Evolutionary conservation across 73 alveolate species (phyloP).

Genomic region (Tetrahymena thermophila): DNA sequence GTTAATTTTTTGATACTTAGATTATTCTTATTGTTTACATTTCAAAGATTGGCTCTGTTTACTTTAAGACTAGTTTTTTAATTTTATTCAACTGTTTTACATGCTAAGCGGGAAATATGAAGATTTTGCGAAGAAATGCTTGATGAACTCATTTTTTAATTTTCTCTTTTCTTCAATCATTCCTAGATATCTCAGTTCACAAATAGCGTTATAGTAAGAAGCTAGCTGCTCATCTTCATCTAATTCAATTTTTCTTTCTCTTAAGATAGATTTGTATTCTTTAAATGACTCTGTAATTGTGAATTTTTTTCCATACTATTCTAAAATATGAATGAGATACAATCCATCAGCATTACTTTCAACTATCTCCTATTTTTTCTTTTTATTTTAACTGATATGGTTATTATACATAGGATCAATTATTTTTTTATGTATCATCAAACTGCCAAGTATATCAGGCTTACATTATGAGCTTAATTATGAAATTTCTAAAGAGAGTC

Average conservation of each 20-base stretch:
- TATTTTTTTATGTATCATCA: neutral
- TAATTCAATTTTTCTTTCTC: neutral
- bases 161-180: neutral
- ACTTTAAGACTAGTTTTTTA: neutral
- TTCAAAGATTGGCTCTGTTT: neutral
- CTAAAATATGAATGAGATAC: neutral
- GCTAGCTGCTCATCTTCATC: neutral
- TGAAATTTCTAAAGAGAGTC: neutral
- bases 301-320: neutral
- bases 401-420: neutral
- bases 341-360: neutral
- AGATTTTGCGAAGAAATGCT: neutral
- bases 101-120: neutral
- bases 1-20: neutral
- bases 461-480: neutral
- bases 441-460: neutral
- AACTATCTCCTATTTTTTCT: neutral
- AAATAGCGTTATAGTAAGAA: neutral
- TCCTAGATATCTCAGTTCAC: neutral
- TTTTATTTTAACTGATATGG: neutral
- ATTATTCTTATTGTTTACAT: neutral
- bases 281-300: neutral
- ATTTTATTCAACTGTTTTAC: neutral
- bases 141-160: neutral
- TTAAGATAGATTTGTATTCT: neutral